phyloP scores from a whole-genome alignment of 768 basidiomycete genomes.

The Multifurca ochricompacta region DNA sequence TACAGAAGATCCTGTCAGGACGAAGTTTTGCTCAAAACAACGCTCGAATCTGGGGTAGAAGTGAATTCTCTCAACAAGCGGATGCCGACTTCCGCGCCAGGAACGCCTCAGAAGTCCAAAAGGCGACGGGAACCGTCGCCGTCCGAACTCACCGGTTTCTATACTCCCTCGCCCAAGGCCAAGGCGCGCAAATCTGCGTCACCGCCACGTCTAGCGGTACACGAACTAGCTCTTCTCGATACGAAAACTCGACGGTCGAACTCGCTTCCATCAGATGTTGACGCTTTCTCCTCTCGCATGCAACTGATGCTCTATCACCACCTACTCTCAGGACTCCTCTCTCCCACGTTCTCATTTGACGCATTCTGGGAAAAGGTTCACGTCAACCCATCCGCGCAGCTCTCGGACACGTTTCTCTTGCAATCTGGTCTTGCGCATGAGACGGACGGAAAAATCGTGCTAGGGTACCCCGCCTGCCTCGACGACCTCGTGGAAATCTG shows the following conservation, averaged over 20 bases:
- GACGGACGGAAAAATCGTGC: not conserved
- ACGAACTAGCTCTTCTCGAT: slow-evolving; percentile 46
- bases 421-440: slow-evolving; percentile 22
- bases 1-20: slow-evolving; percentile 38
- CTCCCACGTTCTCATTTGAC: slow-evolving; percentile 41
- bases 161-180: slow-evolving; percentile 5
- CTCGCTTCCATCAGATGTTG: slow-evolving; percentile 48
- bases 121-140: slow-evolving; percentile 22
- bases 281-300: slow-evolving; percentile 50
- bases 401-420: slow-evolving; percentile 46
- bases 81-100: slow-evolving; percentile 20
- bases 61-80: slow-evolving; percentile 15
- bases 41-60: slow-evolving; percentile 5
- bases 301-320: slow-evolving; percentile 77
- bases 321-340: slow-evolving; percentile 47
- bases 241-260: slow-evolving; percentile 57
- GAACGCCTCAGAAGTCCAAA: slow-evolving; percentile 27
- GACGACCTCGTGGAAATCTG: slow-evolving; percentile 29
- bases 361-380: slow-evolving; percentile 43
- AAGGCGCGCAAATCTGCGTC: not conserved
- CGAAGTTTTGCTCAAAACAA: slow-evolving; percentile 34
- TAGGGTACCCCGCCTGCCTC: slow-evolving; percentile 23
- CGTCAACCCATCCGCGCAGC: slow-evolving; percentile 35
- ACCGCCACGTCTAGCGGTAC: not conserved
- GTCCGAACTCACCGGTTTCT: slow-evolving; percentile 21